Percentiles rank a stretch among this genome's conserved stretches.
Evolutionary conservation across 192 early-diverging fungal species (phyloP).

Genomic region (Funneliformis geosporum): DNA sequence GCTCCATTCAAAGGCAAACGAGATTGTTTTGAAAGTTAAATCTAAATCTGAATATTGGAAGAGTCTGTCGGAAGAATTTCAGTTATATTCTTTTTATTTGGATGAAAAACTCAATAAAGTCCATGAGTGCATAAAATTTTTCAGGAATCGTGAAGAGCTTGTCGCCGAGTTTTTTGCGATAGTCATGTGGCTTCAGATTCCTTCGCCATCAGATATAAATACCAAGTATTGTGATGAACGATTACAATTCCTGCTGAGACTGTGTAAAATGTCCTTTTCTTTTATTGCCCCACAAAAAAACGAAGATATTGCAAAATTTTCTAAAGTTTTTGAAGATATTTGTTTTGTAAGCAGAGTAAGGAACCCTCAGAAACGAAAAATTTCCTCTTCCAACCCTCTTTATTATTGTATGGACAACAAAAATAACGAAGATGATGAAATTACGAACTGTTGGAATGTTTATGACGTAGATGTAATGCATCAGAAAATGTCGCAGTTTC

Average conservation of each 20-base stretch:
- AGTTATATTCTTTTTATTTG: constrained; percentile 25
- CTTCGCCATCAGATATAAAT: not conserved
- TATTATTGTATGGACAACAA: not conserved
- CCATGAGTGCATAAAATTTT: not conserved
- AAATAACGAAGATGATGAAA: not conserved
- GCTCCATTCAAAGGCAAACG: not conserved
- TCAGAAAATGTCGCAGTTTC: not conserved
- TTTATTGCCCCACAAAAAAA: not conserved
- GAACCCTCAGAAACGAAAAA: not conserved
- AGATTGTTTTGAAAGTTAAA: not conserved
- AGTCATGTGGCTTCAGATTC: constrained; percentile 13
- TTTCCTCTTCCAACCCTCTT: not conserved
- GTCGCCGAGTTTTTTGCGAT: constrained; percentile 13
- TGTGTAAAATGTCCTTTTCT: constrained; percentile 14
- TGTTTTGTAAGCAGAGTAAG: not conserved
- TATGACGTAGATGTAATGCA: not conserved
- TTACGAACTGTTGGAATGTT: not conserved
- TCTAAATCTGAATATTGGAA: not conserved
- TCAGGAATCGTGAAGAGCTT: not conserved
- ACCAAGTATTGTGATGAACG: not conserved
- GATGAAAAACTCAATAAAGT: not conserved
- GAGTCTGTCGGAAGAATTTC: not conserved
- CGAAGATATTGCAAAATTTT: not conserved
- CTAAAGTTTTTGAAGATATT: constrained; percentile 1
- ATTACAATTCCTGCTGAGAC: not conserved